Base-by-base conservation (phyloP, 225 moss, liverwort and hornwort genomes). In the Sphagnum tenellum region DNA sequence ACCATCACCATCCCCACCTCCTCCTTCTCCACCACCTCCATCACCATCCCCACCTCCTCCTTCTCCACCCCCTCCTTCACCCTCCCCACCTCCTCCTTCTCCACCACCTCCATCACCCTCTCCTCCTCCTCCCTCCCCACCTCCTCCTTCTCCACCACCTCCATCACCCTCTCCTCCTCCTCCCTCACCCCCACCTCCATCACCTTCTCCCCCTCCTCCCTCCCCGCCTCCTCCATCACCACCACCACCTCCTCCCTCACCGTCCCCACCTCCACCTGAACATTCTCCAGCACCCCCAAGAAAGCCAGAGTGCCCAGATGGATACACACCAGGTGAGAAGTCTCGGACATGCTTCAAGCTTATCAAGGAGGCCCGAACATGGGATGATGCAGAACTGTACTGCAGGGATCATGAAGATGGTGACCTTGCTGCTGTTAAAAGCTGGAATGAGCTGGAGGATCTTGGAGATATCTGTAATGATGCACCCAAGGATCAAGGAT, bases 261-360 rank as follows among this genome's bases (percentile, higher is more conserved):
- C 74, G 59, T 55, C 51, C 50, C 63, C 49, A 10, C 57, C 63
- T 4, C 48, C 62, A 3, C 8, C 49, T 56, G 12, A 3, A 4
- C 47, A 11, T 49, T 47, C 4, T 63, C 52, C 65, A 61, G 47
- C 55, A 10, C 10, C 72, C 47, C 69, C 72, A 74, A 74, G 73
- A 3, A 48, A 48, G 13, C 49, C 57, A 8, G 67, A 58, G 4
- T 67, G 67, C 47, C 67, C 67, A 2, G 12, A 69, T 13, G 83
- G 80, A 1, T 84, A 80, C 66, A 63, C 61, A 44, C 8, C 63
- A 45, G 82, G 82, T 3, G 60, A 5, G 0, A 29, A 57, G 4
- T 84, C 83, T 7, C 63, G 68, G 4, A 80, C 68, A 7, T 84
- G 83, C 71, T 77, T 47, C 60, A 9, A 45, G 80, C 70, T 84